These are phyloP conservation scores for Amborella trichopoda DNA, from an alignment of 164 flowering plant species.

Conservation along the genomic window DNA sequence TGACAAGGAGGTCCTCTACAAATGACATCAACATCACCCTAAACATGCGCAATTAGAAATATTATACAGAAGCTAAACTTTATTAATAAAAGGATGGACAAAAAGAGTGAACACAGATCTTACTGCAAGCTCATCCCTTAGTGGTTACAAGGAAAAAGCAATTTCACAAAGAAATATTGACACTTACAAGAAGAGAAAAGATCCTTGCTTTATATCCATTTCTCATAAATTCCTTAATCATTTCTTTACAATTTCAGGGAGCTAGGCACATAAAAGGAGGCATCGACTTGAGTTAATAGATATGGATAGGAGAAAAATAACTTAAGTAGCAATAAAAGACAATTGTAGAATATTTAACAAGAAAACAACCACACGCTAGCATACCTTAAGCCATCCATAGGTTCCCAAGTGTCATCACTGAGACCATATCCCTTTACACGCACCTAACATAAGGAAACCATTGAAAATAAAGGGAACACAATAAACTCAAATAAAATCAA, in stretches of 20 bases:
- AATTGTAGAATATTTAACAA: not conserved
- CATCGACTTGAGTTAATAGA: no score
- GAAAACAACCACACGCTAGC: not conserved
- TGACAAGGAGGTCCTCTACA: slow-evolving; percentile 74
- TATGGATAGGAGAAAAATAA: not conserved
- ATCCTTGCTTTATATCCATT: slow-evolving; percentile 32
- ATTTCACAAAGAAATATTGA: not conserved
- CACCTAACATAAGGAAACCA: slow-evolving; percentile 18
- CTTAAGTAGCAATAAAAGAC: not conserved
- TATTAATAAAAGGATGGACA: not conserved
- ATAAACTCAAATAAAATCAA: no score
- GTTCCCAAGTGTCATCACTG: slow-evolving; percentile 60
- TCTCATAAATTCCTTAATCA: slow-evolving; percentile 34
- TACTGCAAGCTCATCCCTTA: no score
- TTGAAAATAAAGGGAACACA: not conserved
- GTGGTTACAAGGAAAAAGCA: no score
- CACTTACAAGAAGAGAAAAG: slow-evolving; percentile 63
- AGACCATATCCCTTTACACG: slow-evolving; percentile 57
- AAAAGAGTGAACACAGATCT: not conserved
- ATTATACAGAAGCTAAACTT: not conserved
- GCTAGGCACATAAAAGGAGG: not conserved
- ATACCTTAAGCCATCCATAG: slow-evolving; percentile 43
- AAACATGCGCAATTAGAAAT: not conserved
- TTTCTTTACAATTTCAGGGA: slow-evolving; percentile 37
- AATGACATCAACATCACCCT: not conserved